Base-by-base conservation (phyloP, 1,139 yeast genomes). In the Lodderomyces metapsilosis region DNA sequence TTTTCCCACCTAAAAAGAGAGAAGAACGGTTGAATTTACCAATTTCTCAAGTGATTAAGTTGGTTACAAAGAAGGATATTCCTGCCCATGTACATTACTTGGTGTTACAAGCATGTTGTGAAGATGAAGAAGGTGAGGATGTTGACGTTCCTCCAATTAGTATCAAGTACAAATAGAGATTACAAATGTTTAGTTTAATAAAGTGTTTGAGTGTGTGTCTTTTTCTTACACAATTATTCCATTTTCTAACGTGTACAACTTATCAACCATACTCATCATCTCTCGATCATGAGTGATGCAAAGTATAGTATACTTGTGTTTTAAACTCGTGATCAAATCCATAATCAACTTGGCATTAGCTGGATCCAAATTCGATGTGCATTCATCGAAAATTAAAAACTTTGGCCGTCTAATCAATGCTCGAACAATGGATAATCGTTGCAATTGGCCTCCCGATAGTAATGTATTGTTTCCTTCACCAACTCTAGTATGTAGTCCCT, bases 91-190 rank as follows among this genome's bases (percentile, higher is more conserved):
- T 80, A 43, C 82, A 82, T 62, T 80, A 87, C 33, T 73, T 92
- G 65, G 82, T 91, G 44, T 77, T 94, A 48, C 98, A 92, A 64
- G 77, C 92, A 34, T 88, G 96, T 60, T 88, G 94, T 47, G 98
- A 92, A 57, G 98, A 92, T 60, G 73, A 80, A 57, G 78, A 83
- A 40, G 99, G 94, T 32, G 97, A 92, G 60, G 98, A 94, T 61
- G 96, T 89, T 20, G 98, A 91, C 56, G 88, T 89, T 50, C 98
- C 98, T 32, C 88, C 80, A 59, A 78, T 89, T 45, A 80, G 82
- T 46, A 74, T 85, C 45, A 80, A 37, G 20, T 37, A 37, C 30
- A 33, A 78, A 56, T 40, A 40, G 32, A 39, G 36, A 20, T n/a
- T n/a, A n/a, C n/a, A n/a, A n/a, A n/a, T n/a, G n/a, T n/a, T n/a